Evolutionary conservation across 2,329 filamentous ascomycete species (phyloP).

Genomic region (Nemania diffusa): DNA sequence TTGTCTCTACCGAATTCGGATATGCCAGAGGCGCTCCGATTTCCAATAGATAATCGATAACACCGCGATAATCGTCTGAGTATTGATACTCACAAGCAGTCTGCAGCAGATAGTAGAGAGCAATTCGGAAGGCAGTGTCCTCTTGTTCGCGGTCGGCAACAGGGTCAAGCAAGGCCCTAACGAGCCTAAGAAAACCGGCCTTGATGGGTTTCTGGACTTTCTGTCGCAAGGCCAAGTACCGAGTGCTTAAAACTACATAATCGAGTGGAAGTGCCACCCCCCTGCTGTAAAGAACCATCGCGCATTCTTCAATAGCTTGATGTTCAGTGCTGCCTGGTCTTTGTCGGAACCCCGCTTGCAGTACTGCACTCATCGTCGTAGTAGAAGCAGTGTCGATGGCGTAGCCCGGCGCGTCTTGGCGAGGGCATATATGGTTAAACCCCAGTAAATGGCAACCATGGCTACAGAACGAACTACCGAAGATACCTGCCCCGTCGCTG

Average conservation of each 20-base stretch:
- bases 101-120: background rate
- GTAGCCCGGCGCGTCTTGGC: no score
- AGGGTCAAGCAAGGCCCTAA: slow-evolving; percentile 5
- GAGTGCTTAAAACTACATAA: no score
- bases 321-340: background rate
- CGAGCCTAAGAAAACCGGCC: background rate
- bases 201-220: background rate
- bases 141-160: background rate
- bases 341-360: background rate
- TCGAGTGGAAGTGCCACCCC: background rate
- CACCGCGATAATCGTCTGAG: background rate
- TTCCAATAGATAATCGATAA: slow-evolving; percentile 10
- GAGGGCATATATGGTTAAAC: no score
- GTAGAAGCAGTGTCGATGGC: background rate
- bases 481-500: no score
- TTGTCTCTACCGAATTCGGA: background rate
- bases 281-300: background rate
- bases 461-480: no score
- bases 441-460: background rate
- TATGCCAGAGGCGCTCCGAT: background rate
- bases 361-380: background rate
- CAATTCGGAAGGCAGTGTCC: background rate
- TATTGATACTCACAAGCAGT: background rate
- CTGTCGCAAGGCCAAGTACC: background rate
- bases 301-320: slow-evolving; percentile 10